Evolutionary conservation across 768 basidiomycete species (phyloP), one percentile per base, ranked within the genome.

Genomic region (Tricholoma flavovirens): DNA sequence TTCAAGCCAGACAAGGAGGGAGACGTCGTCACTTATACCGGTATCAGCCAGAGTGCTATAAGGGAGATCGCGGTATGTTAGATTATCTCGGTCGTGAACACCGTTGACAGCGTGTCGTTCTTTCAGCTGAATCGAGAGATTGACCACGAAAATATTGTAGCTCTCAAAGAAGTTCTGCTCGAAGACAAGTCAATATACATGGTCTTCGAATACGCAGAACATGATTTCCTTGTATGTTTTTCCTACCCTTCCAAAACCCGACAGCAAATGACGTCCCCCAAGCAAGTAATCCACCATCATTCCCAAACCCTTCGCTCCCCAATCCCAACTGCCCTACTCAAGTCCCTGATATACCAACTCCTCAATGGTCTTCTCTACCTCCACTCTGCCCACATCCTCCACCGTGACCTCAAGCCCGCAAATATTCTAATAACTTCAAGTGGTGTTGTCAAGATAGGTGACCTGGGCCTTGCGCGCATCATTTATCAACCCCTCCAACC

Each of bases 1-100:
- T 98, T 98, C 78, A 99, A 99, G 67, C 97, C 96, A 0, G 97
- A 99, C 79, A 98, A 98, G 71, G 97, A 99, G 74, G 96, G 96
- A 19, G 97, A 98, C 66, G 86, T 94, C 1, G 75, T 88, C 51
- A 93, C 93, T 0, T 99, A 98, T 69, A 98, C 96, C 9, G 97
- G 96, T 2, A 93, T 99, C 63, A 95, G 92, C 69, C 97, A 99
- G 74, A 96, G 93, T 71, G 97, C 96, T 4, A 92, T 93, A 63
- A 79, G 97, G 57, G 97, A 99, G 71, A 98, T 98, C 61, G 91
- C 95, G 53, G 94, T 94, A 61, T 36, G 54, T 35, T 21, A 30
- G 30, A 40, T 14, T 22, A 6, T 12, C 8, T 2, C 42, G 19
- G 24, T 30, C 22, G n/a, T 24, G 24, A 33, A 54, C 12, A 9